Base-by-base conservation (phyloP, 2,329 filamentous ascomycete genomes). In the Aureobasidium melanogenum region DNA sequence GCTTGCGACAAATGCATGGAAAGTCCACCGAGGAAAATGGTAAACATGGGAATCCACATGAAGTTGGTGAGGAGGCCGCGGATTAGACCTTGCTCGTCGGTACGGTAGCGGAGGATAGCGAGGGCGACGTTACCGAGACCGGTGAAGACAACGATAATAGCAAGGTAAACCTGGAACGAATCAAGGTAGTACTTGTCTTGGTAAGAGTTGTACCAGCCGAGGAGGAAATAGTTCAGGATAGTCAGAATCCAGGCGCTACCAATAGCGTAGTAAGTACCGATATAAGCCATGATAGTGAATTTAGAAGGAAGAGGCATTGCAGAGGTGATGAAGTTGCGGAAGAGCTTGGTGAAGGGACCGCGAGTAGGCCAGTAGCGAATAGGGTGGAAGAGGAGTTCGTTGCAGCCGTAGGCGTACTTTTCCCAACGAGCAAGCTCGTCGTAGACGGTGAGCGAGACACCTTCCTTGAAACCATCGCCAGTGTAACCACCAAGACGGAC, bases 381-480 rank as follows among this genome's bases (percentile, higher is more conserved):
- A 3, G 89, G 89, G 70, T 93, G 82, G 77, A 94, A 93, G 62
- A 93, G 80, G 62, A 93, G 79, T 76, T 92, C 89, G 72, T 88
- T 89, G 75, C 89, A 92, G 39, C 89, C 88, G 68, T 91, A 92
- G 3, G 89, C 89, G 71, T 91, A 91, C 74, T 93, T 93, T 70
- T 93, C 89, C 89, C 89, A 93, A 62, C 89, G 86, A 1, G 88
- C 87, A 63, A 93, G 79, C 73, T 93, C 89, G 73, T 93, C 89
- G 70, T 93, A 91, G 10, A 93, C 88, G 0, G 89, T 93, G 61
- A 93, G 78, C 1, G 89, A 92, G 59, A 93, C 89, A 65, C 89
- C 89, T 71, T 93, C 89, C 71, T 91, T 87, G 79, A 91, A 91
- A 52, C 85, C 88, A n/a, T 87, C 84, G 39, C 85, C 85, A 7